These are phyloP conservation scores for Trametes pubescens DNA, from an alignment of 1,284 basidiomycete genomes.

Conservation along the genomic window DNA sequence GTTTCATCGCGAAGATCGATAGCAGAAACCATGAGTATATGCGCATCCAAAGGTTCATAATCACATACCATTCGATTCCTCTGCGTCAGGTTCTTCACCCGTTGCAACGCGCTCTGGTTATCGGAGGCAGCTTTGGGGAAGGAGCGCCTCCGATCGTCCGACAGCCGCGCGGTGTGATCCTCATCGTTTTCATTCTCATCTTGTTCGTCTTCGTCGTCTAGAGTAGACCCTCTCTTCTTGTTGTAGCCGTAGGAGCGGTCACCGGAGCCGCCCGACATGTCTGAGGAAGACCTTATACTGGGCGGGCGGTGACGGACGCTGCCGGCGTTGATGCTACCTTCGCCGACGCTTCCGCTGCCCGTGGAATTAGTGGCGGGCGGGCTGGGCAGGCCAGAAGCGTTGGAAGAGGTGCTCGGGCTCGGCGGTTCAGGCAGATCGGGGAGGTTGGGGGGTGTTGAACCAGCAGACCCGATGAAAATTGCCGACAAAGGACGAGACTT, in stretches of 20 bases:
- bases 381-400: constrained; percentile 73
- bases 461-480: constrained; percentile 53
- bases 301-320: constrained; percentile 52
- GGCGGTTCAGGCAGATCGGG: constrained; percentile 77
- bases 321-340: constrained; percentile 60
- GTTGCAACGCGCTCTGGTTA: constrained; percentile 65
- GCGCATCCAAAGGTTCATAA: background rate
- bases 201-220: constrained; percentile 55
- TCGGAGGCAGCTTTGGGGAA: constrained; percentile 51
- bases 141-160: constrained; percentile 49
- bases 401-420: constrained; percentile 59
- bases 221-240: constrained; percentile 39
- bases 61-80: constrained; percentile 70
- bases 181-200: constrained; percentile 53
- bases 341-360: constrained; percentile 77
- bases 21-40: constrained; percentile 23
- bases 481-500: constrained; percentile 54
- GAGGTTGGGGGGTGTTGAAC: constrained; percentile 46
- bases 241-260: constrained; percentile 38
- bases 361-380: constrained; percentile 84
- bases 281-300: constrained; percentile 36
- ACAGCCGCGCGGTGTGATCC: constrained; percentile 70
- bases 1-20: constrained; percentile 23
- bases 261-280: constrained; percentile 46
- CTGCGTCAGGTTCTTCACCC: constrained; percentile 73